Evolutionary conservation across 2,329 filamentous ascomycete species (phyloP).

Genomic region (Fusarium cicatricum): DNA sequence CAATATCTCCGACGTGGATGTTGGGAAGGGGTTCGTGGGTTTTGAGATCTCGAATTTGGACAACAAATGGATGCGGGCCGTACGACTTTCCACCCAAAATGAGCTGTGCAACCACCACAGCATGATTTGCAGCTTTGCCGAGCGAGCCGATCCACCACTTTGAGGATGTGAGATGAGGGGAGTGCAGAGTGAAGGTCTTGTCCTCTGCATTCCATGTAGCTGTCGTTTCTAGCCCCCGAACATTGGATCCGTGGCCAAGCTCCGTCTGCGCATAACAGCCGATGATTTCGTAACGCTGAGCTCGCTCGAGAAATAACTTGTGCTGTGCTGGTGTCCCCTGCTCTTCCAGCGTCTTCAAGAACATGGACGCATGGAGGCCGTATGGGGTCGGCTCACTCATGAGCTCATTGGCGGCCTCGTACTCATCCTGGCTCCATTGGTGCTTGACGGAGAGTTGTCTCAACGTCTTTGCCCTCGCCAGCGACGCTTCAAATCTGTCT

Average conservation of each 20-base stretch:
- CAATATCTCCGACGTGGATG: constrained; percentile 80
- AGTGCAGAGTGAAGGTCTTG: constrained; percentile 79
- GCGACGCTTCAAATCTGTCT: constrained; percentile 72
- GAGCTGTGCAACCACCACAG: constrained; percentile 81
- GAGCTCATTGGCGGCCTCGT: constrained; percentile 70
- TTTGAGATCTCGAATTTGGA: constrained; percentile 75
- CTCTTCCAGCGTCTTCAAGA: constrained; percentile 67
- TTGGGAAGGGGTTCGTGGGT: constrained; percentile 75
- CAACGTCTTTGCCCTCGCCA: constrained; percentile 75
- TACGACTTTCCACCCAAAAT: constrained; percentile 72
- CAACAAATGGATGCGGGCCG: constrained; percentile 81
- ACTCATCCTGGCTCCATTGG: constrained; percentile 74
- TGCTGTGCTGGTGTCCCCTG: constrained; percentile 79
- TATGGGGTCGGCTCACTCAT: constrained; percentile 79
- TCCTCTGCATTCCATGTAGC: constrained; percentile 77
- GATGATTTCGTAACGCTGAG: constrained; percentile 74
- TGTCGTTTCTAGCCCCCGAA: constrained; percentile 75
- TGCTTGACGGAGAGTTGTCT: constrained; percentile 71
- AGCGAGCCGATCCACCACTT: constrained; percentile 90
- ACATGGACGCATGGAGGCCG: constrained; percentile 69
- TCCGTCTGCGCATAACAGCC: constrained; percentile 86
- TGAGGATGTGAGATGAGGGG: constrained; percentile 75
- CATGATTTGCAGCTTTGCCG: constrained; percentile 78
- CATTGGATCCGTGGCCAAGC: constrained; percentile 80
- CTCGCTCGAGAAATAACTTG: constrained; percentile 74